Percentiles rank a stretch among this genome's conserved stretches.
Evolutionary conservation across 306 rosid genomes (phyloP).

Genomic region (Fragaria iinumae): DNA sequence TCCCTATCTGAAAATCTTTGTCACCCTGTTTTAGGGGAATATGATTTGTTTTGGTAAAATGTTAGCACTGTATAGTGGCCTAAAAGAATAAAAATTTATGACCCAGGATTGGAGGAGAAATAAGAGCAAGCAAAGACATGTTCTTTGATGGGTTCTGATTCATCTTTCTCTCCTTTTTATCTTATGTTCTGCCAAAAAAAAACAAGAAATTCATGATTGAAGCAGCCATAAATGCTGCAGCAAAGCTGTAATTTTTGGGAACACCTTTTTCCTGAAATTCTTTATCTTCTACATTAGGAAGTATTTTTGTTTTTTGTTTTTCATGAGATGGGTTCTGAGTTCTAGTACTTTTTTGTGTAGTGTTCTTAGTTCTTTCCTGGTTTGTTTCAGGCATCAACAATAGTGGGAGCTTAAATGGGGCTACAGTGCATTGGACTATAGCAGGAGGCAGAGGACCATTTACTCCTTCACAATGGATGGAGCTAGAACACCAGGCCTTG

Average conservation of each 20-base stretch:
- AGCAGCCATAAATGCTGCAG: slow-evolving; percentile 25
- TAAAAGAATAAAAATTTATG: slow-evolving; percentile 38
- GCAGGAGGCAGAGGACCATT: slow-evolving; percentile 59
- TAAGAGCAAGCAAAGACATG: slow-evolving; percentile 24
- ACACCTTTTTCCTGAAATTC: slow-evolving; percentile 5
- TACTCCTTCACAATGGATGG: slow-evolving; percentile 97
- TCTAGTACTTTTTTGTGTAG: not conserved
- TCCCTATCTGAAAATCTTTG: slow-evolving; percentile 13
- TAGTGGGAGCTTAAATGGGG: slow-evolving; percentile 43
- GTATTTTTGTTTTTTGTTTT: not conserved
- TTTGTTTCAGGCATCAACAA: slow-evolving; percentile 41
- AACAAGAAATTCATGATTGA: slow-evolving; percentile 23
- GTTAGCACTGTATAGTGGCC: slow-evolving; percentile 29
- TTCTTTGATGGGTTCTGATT: slow-evolving; percentile 40
- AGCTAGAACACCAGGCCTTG: slow-evolving; percentile 90
- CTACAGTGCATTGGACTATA: slow-evolving; percentile 49
- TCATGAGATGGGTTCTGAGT: not conserved
- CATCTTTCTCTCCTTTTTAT: slow-evolving; percentile 23
- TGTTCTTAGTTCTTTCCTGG: slow-evolving; percentile 14
- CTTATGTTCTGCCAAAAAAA: not conserved
- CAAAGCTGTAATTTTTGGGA: slow-evolving; percentile 6
- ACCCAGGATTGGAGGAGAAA: slow-evolving; percentile 3
- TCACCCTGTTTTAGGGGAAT: slow-evolving; percentile 33
- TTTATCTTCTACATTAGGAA: not conserved
- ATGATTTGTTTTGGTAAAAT: slow-evolving; percentile 22